Percentiles rank a stretch among this genome's conserved stretches.
Conservation (phyloP, 176 grass and related monocot genomes). For the Avena insularis region DNA sequence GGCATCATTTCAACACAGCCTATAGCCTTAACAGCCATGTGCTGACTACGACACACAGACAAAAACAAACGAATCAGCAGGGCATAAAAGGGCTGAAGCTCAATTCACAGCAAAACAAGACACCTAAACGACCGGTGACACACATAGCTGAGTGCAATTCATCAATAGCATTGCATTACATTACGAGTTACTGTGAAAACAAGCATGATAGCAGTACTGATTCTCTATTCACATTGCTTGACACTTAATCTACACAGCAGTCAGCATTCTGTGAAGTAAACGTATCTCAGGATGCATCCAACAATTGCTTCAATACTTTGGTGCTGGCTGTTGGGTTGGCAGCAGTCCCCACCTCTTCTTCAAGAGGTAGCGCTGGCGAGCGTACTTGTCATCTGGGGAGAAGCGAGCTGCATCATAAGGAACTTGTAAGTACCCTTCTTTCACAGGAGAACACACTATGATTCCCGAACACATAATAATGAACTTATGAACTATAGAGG, state of each 20-base stretch:
- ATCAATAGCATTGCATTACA: constrained; percentile 35
- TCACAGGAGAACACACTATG: background rate
- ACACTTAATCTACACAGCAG: constrained; percentile 16
- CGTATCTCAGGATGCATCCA: background rate
- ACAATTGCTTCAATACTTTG: constrained; percentile 61
- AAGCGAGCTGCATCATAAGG: constrained; percentile 75
- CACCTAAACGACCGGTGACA: background rate
- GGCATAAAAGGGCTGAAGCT: background rate
- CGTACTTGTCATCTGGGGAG: constrained; percentile 87
- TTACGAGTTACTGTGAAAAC: background rate
- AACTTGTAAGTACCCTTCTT: constrained; percentile 1
- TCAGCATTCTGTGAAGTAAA: background rate
- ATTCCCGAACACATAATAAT: background rate
- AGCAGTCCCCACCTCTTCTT: constrained; percentile 93
- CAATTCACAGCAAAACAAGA: background rate
- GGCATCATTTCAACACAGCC: no score
- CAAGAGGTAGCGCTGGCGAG: constrained; percentile 75
- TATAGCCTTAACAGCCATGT: background rate
- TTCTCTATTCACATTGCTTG: constrained; percentile 16
- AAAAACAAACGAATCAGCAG: background rate
- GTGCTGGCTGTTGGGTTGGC: constrained; percentile 74
- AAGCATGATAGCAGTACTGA: background rate
- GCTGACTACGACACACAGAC: no score
- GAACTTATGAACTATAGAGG: background rate
- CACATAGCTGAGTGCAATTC: background rate